Conservation (phyloP, 306 rosid species). For the Astragalus glycyphyllos region DNA sequence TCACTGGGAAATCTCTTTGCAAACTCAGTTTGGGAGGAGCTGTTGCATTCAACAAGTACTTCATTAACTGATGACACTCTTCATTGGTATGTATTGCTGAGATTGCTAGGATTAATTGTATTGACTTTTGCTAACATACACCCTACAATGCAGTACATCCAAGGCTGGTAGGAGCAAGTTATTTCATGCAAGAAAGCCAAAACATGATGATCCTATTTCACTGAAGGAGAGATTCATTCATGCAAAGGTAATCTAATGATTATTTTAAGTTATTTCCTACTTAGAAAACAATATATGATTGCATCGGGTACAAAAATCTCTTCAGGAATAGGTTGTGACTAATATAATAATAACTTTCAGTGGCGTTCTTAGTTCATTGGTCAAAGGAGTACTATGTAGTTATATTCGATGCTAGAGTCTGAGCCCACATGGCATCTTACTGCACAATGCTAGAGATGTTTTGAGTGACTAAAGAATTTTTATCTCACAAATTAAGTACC, state of each 20-base stretch:
- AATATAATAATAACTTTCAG: neutral
- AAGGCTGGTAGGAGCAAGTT: slow-evolving; percentile 48
- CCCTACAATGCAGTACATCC: slow-evolving; percentile 53
- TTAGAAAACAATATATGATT: slow-evolving; percentile 16
- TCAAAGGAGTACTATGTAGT: neutral
- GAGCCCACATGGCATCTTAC: neutral
- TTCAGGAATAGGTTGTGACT: neutral
- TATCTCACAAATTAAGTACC: neutral
- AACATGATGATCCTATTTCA: slow-evolving; percentile 64
- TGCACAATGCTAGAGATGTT: neutral
- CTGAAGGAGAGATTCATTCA: slow-evolving; percentile 75
- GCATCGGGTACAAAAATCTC: neutral
- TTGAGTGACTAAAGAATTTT: neutral
- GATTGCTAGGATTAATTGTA: slow-evolving; percentile 25
- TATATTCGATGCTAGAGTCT: slow-evolving; percentile 1
- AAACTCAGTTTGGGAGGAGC: slow-evolving; percentile 87
- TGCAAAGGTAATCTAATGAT: slow-evolving; percentile 60
- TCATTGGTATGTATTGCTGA: slow-evolving; percentile 51
- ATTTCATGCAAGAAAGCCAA: slow-evolving; percentile 58
- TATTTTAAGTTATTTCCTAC: slow-evolving; percentile 17
- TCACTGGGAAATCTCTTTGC: slow-evolving; percentile 73
- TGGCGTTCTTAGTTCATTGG: neutral
- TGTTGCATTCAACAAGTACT: slow-evolving; percentile 53
- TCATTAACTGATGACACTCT: slow-evolving; percentile 48
- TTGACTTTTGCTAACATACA: slow-evolving; percentile 37